Conservation (phyloP, 2,329 filamentous ascomycete genomes). For the Nigrograna mackinnonii region DNA sequence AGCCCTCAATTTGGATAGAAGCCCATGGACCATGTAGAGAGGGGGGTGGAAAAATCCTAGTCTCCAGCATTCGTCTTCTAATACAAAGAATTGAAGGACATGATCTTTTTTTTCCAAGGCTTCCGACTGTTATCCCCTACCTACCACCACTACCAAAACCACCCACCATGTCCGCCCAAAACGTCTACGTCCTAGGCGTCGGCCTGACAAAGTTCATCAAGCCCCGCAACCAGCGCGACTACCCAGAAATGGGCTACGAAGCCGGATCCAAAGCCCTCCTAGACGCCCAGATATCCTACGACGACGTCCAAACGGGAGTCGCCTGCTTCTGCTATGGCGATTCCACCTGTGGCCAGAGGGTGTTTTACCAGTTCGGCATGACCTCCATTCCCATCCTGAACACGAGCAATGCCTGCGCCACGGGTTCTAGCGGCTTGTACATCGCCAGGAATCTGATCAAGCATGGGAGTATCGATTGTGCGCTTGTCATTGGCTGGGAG, state of each 20-base stretch:
- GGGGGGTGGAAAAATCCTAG: too few relatives aligned
- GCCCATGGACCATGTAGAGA: too few relatives aligned
- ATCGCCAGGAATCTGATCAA: conserved; percentile 81
- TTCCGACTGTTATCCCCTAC: too few relatives aligned
- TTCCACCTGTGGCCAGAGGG: conserved; percentile 89
- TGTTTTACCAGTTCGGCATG: conserved; percentile 99
- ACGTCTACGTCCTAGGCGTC: conserved; percentile 89
- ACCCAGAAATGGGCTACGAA: conserved; percentile 92
- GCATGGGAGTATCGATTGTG: conserved; percentile 81
- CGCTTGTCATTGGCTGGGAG: conserved; percentile 93
- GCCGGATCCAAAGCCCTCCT: conserved; percentile 85
- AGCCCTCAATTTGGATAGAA: too few relatives aligned
- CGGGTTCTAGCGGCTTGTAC: conserved; percentile 84
- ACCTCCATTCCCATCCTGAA: conserved; percentile 96
- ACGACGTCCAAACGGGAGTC: conserved; percentile 91
- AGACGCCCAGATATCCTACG: conserved; percentile 88
- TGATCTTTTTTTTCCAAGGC: too few relatives aligned
- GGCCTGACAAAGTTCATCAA: conserved; percentile 99
- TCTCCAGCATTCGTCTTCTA: too few relatives aligned
- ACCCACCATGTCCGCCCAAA: conserved; percentile 53
- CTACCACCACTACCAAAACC: neutral
- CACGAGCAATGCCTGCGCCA: conserved; percentile 98
- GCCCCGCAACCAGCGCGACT: conserved; percentile 90
- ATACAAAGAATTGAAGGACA: too few relatives aligned
- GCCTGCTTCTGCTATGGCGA: conserved; percentile 98